Evolutionary conservation across 1,284 basidiomycete genomes (phyloP).

Genomic region (Peniophora sp.): DNA sequence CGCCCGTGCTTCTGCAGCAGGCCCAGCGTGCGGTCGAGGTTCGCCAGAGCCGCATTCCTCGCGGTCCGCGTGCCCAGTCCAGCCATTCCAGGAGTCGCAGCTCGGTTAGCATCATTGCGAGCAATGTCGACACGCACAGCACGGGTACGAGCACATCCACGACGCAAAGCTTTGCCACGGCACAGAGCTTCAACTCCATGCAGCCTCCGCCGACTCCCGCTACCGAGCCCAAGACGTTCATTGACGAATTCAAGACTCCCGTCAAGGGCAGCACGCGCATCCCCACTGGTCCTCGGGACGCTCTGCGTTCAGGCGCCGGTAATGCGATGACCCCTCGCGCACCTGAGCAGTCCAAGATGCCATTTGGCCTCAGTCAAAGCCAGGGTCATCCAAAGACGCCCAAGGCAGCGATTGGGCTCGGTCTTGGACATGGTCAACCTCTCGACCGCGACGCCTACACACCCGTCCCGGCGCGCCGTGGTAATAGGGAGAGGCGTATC

Average conservation of each 20-base stretch:
- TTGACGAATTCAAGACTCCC: background rate
- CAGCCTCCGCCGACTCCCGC: no score
- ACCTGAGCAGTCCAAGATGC: no score
- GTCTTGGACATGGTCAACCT: background rate
- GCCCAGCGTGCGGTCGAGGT: slow-evolving; percentile 1
- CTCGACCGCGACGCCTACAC: background rate
- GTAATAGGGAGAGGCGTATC: slow-evolving; percentile 8
- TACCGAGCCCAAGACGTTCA: no score
- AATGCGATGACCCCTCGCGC: background rate
- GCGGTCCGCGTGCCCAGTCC: slow-evolving; percentile 30
- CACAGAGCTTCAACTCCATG: no score
- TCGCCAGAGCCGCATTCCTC: slow-evolving; percentile 24
- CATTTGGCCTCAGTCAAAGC: no score
- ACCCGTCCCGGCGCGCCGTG: slow-evolving; percentile 1
- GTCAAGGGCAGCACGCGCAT: background rate
- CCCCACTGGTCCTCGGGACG: background rate
- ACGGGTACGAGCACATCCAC: no score
- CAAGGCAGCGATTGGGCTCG: background rate
- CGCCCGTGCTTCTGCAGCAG: slow-evolving; percentile 6
- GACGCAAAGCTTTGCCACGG: no score
- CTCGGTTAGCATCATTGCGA: background rate
- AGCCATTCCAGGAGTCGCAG: slow-evolving; percentile 1
- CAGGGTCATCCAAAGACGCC: no score
- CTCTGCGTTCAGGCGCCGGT: background rate
- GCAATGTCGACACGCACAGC: background rate